phyloP scores from a whole-genome alignment of 2,329 filamentous ascomycete species.

The Neofusicoccum kwambonambiense region DNA sequence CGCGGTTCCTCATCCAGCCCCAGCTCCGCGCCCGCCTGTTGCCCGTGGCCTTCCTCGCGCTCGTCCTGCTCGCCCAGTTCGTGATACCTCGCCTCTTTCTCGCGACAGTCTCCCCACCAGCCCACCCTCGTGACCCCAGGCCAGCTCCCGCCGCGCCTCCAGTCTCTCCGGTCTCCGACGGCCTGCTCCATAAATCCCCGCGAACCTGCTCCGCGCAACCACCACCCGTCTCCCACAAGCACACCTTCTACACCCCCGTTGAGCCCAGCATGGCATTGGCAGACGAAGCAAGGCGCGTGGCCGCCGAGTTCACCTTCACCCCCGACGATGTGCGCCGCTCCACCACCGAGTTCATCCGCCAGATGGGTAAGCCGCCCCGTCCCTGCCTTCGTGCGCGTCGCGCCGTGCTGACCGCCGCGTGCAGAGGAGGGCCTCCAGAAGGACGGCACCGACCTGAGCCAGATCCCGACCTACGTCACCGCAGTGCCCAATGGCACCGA shows the following conservation, averaged over 20 bases:
- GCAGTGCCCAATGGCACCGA: conserved; percentile 95
- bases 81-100: conserved; percentile 37
- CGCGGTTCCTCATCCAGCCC: conserved; percentile 16
- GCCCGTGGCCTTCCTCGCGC: conserved; percentile 32
- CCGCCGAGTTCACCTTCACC: conserved; percentile 80
- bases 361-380: conserved; percentile 65
- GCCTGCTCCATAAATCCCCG: conserved; percentile 17
- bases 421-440: conserved; percentile 77
- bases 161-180: background rate
- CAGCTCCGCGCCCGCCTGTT: conserved; percentile 27
- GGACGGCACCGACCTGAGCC: conserved; percentile 79
- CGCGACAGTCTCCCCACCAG: conserved; percentile 25
- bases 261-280: conserved; percentile 52
- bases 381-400: background rate
- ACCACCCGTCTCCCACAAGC: conserved; percentile 2
- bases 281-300: conserved; percentile 75
- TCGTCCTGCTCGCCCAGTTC: conserved; percentile 36
- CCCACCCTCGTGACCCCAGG: conserved; percentile 8
- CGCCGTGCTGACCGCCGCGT: conserved; percentile 16
- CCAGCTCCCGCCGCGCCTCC: background rate
- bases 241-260: conserved; percentile 25
- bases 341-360: conserved; percentile 79
- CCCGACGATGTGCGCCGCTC: conserved; percentile 74
- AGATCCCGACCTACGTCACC: conserved; percentile 97
- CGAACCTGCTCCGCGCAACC: conserved; percentile 8